These are phyloP conservation scores for Ceratobasidium sp. DNA, from an alignment of 1,284 basidiomycete genomes.

Conservation along the genomic window DNA sequence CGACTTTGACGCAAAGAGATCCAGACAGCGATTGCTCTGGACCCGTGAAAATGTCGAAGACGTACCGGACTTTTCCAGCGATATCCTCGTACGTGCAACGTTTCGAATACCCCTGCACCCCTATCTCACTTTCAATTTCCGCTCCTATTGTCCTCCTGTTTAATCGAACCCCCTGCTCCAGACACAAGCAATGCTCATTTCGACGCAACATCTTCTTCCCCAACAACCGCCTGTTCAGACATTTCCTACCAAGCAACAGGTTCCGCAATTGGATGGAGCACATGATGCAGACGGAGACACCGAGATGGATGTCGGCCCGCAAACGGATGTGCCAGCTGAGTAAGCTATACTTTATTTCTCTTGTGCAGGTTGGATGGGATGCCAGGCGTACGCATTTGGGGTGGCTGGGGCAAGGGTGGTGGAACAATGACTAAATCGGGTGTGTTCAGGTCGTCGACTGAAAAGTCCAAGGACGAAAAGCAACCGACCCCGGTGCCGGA, in stretches of 20 bases:
- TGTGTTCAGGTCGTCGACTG: conserved; percentile 21
- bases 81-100: conserved; percentile 63
- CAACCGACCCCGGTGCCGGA: conserved; percentile 8
- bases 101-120: conserved; percentile 15
- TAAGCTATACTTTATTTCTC: conserved; percentile 28
- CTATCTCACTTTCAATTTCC: not conserved
- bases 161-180: conserved; percentile 45
- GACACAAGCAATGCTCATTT: conserved; percentile 86
- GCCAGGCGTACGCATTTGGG: not conserved
- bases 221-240: conserved; percentile 32
- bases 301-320: conserved; percentile 27
- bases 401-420: conserved; percentile 2
- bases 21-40: conserved; percentile 56
- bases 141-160: not conserved
- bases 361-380: not conserved
- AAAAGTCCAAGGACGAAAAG: conserved; percentile 3
- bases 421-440: conserved; percentile 34
- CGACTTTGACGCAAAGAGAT: conserved; percentile 81
- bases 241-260: conserved; percentile 11
- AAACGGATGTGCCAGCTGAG: conserved; percentile 4
- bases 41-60: conserved; percentile 72
- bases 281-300: conserved; percentile 32
- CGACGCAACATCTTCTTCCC: conserved; percentile 78
- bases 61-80: conserved; percentile 66
- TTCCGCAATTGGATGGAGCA: conserved; percentile 33